phyloP scores from a whole-genome alignment of 306 rosid genomes.

The Oemleria cerasiformis region DNA sequence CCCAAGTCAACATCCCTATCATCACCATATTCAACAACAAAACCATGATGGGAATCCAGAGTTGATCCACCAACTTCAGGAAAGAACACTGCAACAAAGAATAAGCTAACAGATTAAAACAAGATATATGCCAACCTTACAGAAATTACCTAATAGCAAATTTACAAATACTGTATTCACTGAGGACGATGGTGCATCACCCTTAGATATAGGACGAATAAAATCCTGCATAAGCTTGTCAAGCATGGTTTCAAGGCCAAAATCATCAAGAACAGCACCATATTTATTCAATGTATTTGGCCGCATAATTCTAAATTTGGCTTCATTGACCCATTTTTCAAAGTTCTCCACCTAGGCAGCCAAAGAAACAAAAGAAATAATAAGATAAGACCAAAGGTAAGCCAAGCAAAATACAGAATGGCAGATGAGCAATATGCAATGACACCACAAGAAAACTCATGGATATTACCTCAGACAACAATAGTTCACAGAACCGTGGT shows the following conservation, averaged over 20 bases:
- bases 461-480: conserved; percentile 66
- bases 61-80: conserved; percentile 81
- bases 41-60: conserved; percentile 90
- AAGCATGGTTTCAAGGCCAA: conserved; percentile 83
- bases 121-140: not conserved
- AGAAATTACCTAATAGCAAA: conserved; percentile 12
- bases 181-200: conserved; percentile 31
- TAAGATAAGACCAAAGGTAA: conserved; percentile 16
- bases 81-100: conserved; percentile 61
- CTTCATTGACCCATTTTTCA: conserved; percentile 77
- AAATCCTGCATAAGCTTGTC: conserved; percentile 64
- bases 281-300: conserved; percentile 83
- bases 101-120: not conserved
- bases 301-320: conserved; percentile 76
- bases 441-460: conserved; percentile 23
- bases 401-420: conserved; percentile 13
- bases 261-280: conserved; percentile 94
- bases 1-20: conserved; percentile 83
- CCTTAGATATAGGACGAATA: conserved; percentile 69
- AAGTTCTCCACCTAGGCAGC: conserved; percentile 76
- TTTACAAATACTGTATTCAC: conserved; percentile 17
- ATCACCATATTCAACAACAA: conserved; percentile 83
- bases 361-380: conserved; percentile 38
- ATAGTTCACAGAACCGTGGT: conserved; percentile 68
- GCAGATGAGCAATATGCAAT: conserved; percentile 27